Percentiles rank a stretch among this genome's conserved stretches.
Evolutionary conservation across 768 basidiomycete genomes (phyloP).

Genomic region (Lentinus tigrinus): DNA sequence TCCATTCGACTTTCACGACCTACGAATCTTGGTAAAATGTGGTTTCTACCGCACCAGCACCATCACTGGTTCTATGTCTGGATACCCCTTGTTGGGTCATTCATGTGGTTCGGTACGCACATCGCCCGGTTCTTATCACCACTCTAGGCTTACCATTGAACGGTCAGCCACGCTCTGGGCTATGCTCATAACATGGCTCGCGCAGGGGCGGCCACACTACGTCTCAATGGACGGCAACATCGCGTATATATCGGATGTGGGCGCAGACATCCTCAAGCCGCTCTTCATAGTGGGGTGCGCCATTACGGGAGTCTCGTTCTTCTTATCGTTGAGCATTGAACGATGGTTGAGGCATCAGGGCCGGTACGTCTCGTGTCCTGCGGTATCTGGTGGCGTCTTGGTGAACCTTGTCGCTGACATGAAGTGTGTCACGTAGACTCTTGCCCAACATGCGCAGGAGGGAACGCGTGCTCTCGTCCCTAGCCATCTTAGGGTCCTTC

Average conservation of each 20-base stretch:
- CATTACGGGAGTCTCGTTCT: constrained; percentile 62
- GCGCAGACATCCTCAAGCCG: constrained; percentile 72
- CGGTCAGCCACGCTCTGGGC: constrained; percentile 55
- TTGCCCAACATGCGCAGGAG: constrained; percentile 46
- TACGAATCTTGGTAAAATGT: background rate
- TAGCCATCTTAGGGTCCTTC: constrained; percentile 62
- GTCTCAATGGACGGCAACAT: constrained; percentile 54
- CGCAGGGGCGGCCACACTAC: constrained; percentile 60
- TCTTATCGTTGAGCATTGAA: constrained; percentile 59
- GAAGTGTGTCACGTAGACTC: background rate
- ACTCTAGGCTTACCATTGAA: background rate
- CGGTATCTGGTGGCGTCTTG: no score
- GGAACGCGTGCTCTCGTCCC: constrained; percentile 51
- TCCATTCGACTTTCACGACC: background rate
- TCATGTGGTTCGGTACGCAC: constrained; percentile 64
- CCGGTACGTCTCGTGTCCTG: constrained; percentile 35
- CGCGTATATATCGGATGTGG: constrained; percentile 78
- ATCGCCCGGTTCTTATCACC: background rate
- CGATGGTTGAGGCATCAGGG: constrained; percentile 65
- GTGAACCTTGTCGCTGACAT: background rate
- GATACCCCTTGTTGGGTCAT: constrained; percentile 58
- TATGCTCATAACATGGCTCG: constrained; percentile 72
- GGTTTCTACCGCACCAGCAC: constrained; percentile 21
- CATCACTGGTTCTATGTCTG: constrained; percentile 62
- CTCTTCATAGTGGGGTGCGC: constrained; percentile 67